Base-by-base conservation (phyloP, 805 yeast genomes). In the Dipodascus geniculatus region DNA sequence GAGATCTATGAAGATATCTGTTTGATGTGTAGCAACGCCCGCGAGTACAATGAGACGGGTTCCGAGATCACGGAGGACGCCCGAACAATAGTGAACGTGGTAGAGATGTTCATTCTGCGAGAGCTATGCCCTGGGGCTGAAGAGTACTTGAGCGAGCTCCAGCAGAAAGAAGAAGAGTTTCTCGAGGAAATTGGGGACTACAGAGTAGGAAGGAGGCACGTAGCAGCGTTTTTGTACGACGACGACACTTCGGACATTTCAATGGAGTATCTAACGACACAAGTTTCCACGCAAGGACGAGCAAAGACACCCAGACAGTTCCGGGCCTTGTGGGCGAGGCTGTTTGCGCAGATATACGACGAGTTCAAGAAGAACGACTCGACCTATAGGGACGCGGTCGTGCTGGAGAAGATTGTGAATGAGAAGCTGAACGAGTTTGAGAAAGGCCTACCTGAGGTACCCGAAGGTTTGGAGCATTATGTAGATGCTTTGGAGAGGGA, bases 221-320 rank as follows among this genome's bases (percentile, higher is more conserved):
- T 83, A 85, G 61, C 96, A 96, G 1, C 95, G 86, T 61, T 90
- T 90, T 70, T 83, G 83, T 68, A 76, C 79, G 57, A 71, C 85
- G 44, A 38, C 19, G 44, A 38, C 3, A 82, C 91, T 48, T 47
- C 49, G 16, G 31, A 47, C 6, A 23, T 23, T 6, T 47, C 49
- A 22, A 22, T 23, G 8, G 31, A 22, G n/a, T 47, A 22, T 47
- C 14, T 23, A 4, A 3, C 6, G 49, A 8, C n/a, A 4, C 24
- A 23, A 47, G 9, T 47, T 16, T 63, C 89, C 48, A 77, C 77
- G 17, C 68, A 67, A 17, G 79, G 80, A 22, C 74, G 77, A 28
- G 78, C 79, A 55, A 71, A 74, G 2, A 75, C 77, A 42, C 74
- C 87, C 54, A 78, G 76, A 38, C 79, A 74, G 50, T 85, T 88